phyloP scores from a whole-genome alignment of 1,139 yeast genomes.

The Hansenula lynferdii region DNA sequence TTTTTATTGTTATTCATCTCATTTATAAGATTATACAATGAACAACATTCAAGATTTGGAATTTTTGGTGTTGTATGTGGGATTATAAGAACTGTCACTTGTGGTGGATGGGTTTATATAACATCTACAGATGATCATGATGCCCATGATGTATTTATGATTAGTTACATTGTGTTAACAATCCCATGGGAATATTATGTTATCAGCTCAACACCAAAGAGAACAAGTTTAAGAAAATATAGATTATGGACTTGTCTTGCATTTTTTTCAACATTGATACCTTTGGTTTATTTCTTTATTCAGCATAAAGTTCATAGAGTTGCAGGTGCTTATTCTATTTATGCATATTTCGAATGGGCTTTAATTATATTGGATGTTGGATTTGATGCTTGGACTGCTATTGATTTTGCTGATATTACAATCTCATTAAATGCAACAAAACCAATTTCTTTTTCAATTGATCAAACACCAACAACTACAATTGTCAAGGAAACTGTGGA shows the following conservation, averaged over 20 bases:
- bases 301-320: constrained; percentile 86
- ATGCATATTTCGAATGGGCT: constrained; percentile 94
- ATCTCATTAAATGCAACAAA: constrained; percentile 26
- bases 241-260: constrained; percentile 51
- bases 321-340: constrained; percentile 93
- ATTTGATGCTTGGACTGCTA: constrained; percentile 75
- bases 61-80: constrained; percentile 53
- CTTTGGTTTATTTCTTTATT: constrained; percentile 83
- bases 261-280: constrained; percentile 70
- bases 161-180: constrained; percentile 78
- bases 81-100: constrained; percentile 76
- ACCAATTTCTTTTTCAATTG: constrained; percentile 10
- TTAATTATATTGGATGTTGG: constrained; percentile 76
- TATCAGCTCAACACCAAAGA: constrained; percentile 48
- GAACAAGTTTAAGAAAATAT: constrained; percentile 42
- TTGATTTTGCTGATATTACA: constrained; percentile 60
- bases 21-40: constrained; percentile 17
- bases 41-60: constrained; percentile 18
- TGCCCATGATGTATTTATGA: constrained; percentile 94
- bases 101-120: constrained; percentile 98
- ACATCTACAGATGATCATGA: constrained; percentile 97
- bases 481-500: constrained; percentile 8
- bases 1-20: constrained; percentile 61
- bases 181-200: constrained; percentile 84
- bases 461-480: constrained; percentile 12